These are phyloP conservation scores for Diaporthe ampelina DNA, from an alignment of 2,329 filamentous ascomycete genomes.

Conservation along the genomic window DNA sequence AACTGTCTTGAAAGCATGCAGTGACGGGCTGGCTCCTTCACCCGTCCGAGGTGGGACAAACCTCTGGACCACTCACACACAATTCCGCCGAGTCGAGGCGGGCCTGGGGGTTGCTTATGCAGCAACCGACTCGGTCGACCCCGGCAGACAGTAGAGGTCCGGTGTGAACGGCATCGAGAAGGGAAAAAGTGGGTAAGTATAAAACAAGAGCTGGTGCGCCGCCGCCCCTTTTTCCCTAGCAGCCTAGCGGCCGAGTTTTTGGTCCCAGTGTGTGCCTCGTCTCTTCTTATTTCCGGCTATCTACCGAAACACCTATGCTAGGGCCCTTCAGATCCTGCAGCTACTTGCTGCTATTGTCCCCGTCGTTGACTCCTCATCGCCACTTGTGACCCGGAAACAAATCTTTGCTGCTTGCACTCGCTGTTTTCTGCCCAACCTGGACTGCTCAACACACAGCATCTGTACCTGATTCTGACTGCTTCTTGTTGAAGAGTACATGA, in stretches of 20 bases:
- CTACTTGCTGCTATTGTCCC: not conserved
- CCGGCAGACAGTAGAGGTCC: not conserved
- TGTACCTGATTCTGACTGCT: not conserved
- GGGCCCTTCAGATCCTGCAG: slow-evolving; percentile 17
- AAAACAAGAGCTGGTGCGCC: not conserved
- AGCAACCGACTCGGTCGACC: not conserved
- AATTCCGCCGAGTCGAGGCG: not conserved
- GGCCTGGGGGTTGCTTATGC: slow-evolving; percentile 1
- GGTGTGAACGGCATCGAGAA: not conserved
- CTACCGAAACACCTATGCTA: slow-evolving; percentile 7
- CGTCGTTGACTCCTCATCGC: slow-evolving; percentile 19
- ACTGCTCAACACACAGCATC: not conserved
- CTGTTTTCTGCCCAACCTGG: not conserved
- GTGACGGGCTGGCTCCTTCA: not conserved
- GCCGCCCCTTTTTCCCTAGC: not conserved
- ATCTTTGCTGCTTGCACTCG: not conserved
- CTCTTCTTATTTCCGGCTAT: slow-evolving; percentile 25
- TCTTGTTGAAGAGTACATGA: no score
- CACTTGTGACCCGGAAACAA: not conserved
- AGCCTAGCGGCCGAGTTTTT: not conserved
- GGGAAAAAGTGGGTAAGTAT: not conserved
- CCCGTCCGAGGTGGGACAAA: not conserved
- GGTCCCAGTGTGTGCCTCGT: slow-evolving; percentile 2
- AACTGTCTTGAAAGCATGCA: not conserved
- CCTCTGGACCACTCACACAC: not conserved